These are phyloP conservation scores for Haematococcus sp. DNA, from an alignment of 139 green algal species.

Conservation along the genomic window DNA sequence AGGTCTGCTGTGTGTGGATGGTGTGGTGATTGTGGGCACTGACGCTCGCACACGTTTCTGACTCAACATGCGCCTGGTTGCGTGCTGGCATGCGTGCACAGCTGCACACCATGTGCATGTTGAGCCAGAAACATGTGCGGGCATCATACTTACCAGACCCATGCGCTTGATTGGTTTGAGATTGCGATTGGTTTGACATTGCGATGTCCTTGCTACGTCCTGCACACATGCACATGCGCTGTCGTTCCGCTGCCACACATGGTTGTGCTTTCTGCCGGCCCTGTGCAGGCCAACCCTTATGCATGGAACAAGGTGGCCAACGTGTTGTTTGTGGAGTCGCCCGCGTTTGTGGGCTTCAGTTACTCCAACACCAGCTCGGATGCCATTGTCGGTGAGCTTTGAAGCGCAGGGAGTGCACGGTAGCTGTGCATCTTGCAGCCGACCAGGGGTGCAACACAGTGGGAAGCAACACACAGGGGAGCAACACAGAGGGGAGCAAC, in stretches of 20 bases:
- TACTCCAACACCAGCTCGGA: conserved; percentile 77
- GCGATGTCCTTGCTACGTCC: no score
- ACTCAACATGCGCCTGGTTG: not conserved
- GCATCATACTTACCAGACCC: no score
- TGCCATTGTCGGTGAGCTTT: conserved; percentile 55
- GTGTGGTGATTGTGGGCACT: no score
- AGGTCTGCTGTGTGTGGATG: no score
- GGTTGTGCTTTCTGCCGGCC: not conserved
- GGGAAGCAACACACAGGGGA: no score
- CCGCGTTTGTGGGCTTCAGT: conserved; percentile 81
- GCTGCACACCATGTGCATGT: conserved; percentile 86
- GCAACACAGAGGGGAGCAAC: no score
- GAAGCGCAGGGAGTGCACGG: no score
- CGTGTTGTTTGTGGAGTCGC: conserved; percentile 79
- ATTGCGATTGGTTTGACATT: not conserved
- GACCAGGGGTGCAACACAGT: not conserved
- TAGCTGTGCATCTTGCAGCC: not conserved
- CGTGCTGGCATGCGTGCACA: not conserved
- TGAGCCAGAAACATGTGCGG: no score
- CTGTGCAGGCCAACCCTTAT: conserved; percentile 12
- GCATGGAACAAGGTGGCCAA: conserved; percentile 73
- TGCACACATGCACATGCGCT: no score
- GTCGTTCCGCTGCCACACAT: no score
- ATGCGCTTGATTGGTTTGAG: no score
- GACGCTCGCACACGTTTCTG: not conserved